phyloP scores from a whole-genome alignment of 805 yeast genomes.

The Ogataea allantospora region DNA sequence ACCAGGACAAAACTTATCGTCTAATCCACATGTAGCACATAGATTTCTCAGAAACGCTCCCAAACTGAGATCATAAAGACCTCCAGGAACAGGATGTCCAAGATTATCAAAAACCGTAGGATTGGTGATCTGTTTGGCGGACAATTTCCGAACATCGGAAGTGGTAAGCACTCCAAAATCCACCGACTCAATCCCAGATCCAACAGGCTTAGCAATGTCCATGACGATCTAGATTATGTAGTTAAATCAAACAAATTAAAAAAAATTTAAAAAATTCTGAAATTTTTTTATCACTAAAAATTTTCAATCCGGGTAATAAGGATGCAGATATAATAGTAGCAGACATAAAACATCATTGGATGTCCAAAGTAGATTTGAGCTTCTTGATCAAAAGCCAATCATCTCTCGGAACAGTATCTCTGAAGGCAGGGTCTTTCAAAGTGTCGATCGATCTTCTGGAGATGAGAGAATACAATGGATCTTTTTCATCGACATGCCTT shows the following conservation, averaged over 20 bases:
- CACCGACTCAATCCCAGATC: constrained; percentile 88
- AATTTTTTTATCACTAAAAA: constrained; percentile 10
- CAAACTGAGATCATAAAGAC: constrained; percentile 89
- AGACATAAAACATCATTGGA: constrained; percentile 43
- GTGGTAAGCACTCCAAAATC: constrained; percentile 85
- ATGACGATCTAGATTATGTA: constrained; percentile 41
- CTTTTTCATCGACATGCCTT: constrained; percentile 95
- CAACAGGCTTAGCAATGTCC: constrained; percentile 97
- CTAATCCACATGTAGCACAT: constrained; percentile 95
- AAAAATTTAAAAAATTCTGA: constrained; percentile 11
- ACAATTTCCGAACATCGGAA: constrained; percentile 77
- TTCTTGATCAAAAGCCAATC: constrained; percentile 93
- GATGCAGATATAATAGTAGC: constrained; percentile 3
- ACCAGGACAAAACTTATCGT: constrained; percentile 94
- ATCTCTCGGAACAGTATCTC: constrained; percentile 89
- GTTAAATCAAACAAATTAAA: no score
- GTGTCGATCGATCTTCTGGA: constrained; percentile 90
- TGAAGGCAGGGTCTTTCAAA: constrained; percentile 97
- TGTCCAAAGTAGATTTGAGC: constrained; percentile 85
- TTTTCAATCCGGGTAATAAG: constrained; percentile 12
- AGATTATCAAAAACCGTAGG: constrained; percentile 94
- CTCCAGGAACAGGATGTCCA: constrained; percentile 94
- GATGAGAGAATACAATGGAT: constrained; percentile 84
- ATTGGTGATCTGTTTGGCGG: constrained; percentile 93
- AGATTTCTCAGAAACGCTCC: constrained; percentile 90